Percentiles rank a stretch among this genome's conserved stretches.
phyloP scores from a whole-genome alignment of 2,329 filamentous ascomycete species.

The Colletotrichum paranaense region DNA sequence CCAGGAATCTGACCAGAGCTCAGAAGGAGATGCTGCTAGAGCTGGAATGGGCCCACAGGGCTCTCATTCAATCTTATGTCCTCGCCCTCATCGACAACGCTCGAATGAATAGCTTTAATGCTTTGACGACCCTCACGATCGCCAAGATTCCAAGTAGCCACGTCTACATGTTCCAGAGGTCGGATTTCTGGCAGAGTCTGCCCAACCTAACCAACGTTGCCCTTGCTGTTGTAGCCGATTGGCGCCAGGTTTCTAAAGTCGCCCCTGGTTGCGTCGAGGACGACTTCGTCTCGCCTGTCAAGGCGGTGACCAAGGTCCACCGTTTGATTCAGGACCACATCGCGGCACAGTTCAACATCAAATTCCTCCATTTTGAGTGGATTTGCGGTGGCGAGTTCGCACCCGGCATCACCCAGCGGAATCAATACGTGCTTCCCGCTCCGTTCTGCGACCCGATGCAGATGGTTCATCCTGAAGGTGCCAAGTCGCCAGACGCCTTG shows the following conservation, averaged over 20 bases:
- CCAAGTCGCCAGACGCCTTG: slow-evolving; percentile 49
- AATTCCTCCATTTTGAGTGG: slow-evolving; percentile 73
- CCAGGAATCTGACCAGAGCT: slow-evolving; percentile 66
- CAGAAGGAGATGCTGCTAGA: slow-evolving; percentile 78
- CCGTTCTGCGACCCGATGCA: slow-evolving; percentile 53
- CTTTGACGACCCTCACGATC: slow-evolving; percentile 70
- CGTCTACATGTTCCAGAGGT: slow-evolving; percentile 63
- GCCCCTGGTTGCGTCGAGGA: slow-evolving; percentile 63
- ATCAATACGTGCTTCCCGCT: slow-evolving; percentile 71
- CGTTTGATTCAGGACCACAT: slow-evolving; percentile 63
- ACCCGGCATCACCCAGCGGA: slow-evolving; percentile 69
- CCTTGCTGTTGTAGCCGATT: slow-evolving; percentile 73
- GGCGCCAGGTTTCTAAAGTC: slow-evolving; percentile 68
- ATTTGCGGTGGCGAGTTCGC: slow-evolving; percentile 75
- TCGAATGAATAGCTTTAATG: slow-evolving; percentile 56
- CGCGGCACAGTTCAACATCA: slow-evolving; percentile 60
- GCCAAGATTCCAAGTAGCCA: slow-evolving; percentile 73
- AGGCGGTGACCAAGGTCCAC: slow-evolving; percentile 63
- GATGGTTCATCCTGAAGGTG: slow-evolving; percentile 45
- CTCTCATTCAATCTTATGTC: slow-evolving; percentile 75
- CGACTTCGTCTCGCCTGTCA: slow-evolving; percentile 59
- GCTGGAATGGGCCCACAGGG: slow-evolving; percentile 75
- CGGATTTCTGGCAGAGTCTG: slow-evolving; percentile 72
- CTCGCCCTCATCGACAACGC: slow-evolving; percentile 72
- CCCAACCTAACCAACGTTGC: slow-evolving; percentile 65